Percentiles rank a stretch among this genome's conserved stretches.
phyloP scores from a whole-genome alignment of 2,329 filamentous ascomycete genomes.

The Colletotrichum noveboracense region DNA sequence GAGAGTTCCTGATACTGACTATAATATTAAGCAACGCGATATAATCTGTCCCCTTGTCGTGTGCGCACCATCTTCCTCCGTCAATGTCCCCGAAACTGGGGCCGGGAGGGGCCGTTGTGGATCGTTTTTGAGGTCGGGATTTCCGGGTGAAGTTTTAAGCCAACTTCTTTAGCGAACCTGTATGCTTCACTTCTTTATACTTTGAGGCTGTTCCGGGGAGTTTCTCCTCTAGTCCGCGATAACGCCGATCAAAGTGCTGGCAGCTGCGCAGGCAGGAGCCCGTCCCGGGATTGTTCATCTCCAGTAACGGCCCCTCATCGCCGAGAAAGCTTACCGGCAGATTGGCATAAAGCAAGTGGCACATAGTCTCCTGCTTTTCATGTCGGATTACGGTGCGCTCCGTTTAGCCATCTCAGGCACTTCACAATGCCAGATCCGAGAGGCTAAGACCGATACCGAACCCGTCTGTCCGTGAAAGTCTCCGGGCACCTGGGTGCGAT shows the following conservation, averaged over 20 bases:
- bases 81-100: neutral
- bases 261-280: neutral
- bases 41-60: neutral
- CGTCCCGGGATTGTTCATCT: neutral
- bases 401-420: neutral
- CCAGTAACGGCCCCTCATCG: neutral
- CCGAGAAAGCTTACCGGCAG: neutral
- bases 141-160: neutral
- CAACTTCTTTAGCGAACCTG: no score
- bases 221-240: neutral
- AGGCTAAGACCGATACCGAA: neutral
- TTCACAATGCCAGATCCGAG: neutral
- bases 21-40: neutral
- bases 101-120: neutral
- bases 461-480: neutral
- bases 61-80: neutral
- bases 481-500: neutral
- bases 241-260: neutral
- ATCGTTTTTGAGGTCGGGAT: neutral
- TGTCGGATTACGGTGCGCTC: neutral
- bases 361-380: neutral
- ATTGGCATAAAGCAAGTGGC: neutral
- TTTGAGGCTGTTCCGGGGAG: neutral
- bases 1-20: neutral
- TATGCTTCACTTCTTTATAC: neutral